A percentile compares a stretch with the other conserved stretches of the same genome.
phyloP scores from a whole-genome alignment of 2,329 filamentous ascomycete genomes.

The Pseudocercospora pini-densiflorae region DNA sequence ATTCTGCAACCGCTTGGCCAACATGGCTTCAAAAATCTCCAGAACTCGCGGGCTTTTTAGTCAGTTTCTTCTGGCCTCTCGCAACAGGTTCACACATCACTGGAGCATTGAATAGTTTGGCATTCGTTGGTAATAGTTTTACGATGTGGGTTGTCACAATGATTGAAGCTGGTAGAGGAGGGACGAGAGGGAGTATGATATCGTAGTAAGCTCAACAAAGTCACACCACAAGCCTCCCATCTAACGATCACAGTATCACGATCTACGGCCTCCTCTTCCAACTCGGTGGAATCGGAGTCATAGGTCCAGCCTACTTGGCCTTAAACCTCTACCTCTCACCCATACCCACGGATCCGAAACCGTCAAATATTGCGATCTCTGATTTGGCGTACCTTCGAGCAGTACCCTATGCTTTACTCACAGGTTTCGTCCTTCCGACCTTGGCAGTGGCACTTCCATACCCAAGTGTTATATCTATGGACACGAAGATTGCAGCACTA shows the following conservation, averaged over 20 bases:
- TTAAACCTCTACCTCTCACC: neutral
- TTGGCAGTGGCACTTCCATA: neutral
- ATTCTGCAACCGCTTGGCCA: neutral
- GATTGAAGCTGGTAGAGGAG: neutral
- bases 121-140: neutral
- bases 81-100: neutral
- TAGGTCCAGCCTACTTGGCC: neutral
- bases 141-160: neutral
- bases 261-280: slow-evolving; percentile 3
- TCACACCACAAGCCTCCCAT: neutral
- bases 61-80: neutral
- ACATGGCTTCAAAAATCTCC: neutral
- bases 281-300: neutral
- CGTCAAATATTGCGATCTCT: neutral
- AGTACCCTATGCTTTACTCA: neutral
- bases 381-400: neutral
- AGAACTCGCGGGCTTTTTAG: neutral
- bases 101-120: neutral
- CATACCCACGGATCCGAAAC: slow-evolving; percentile 4
- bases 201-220: neutral
- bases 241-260: neutral
- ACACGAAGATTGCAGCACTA: neutral
- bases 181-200: neutral
- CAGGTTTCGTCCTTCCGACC: neutral
- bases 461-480: neutral